Evolutionary conservation across 768 basidiomycete genomes (phyloP), one percentile per base, ranked within the genome.

Genomic region (Strobilomyces echinocephalus): DNA sequence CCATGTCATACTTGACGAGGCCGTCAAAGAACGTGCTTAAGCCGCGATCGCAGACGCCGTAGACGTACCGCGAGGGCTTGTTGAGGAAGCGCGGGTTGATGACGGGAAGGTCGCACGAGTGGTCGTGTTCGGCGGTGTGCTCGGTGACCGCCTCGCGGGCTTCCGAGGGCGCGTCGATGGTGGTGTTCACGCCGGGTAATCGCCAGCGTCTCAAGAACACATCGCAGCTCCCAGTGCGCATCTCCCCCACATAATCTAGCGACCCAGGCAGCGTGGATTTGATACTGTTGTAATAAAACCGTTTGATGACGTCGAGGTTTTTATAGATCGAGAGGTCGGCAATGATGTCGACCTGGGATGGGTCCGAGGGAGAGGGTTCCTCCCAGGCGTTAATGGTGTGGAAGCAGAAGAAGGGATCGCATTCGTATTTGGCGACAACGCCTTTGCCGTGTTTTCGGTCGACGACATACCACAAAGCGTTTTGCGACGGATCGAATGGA

Each of bases 321-420:
- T 67, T 50, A 58, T 73, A 75, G 10, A 65, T 59, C 3, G 71
- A 62, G 34, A 76, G 60, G 57, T 75, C 72, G 18, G 74, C 66
- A 34, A 72, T 20, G 45, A 74, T 60, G 54, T 71, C 69, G 33
- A 63, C 60, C 30, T 66, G 65, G 4, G 56, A 55, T 20, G 63
- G 52, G 41, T 69, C 63, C 1, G 60, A 57, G 10, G 60, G 43
- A 18, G 58, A 62, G 8, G 55, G 50, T 8, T 56, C 60, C 38
- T 75, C 74, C 67, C 69, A 76, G 1, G 74, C 69, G n/a, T 75
- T 75, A 54, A 74, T 15, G 26, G 62, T 55, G 50, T 75, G 74
- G 62, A 75, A 75, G 51, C 61, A 66, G 59, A 74, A 75, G 62
- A 74, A 75, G 0, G 73, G 65, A 43, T 66, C 63, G 41, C 61